Percentiles rank a stretch among this genome's conserved stretches.
phyloP scores from a whole-genome alignment of 768 basidiomycete species.

The Hebeloma cylindrosporum region DNA sequence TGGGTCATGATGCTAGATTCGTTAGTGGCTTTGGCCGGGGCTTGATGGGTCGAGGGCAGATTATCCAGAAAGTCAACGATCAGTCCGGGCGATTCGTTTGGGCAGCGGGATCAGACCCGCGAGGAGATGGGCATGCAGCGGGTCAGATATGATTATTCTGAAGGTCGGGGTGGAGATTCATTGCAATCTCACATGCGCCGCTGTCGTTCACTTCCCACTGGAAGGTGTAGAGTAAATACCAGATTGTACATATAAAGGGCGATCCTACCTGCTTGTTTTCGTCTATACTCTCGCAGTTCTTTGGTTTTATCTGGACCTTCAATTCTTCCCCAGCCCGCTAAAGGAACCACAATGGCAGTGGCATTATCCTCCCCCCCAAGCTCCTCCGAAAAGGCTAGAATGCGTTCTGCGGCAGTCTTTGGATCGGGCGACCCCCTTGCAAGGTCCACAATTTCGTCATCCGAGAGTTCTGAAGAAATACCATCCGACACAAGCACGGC shows the following conservation, averaged over 20 bases:
- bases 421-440: conserved; percentile 72
- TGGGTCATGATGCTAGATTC: conserved; percentile 83
- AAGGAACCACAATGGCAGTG: conserved; percentile 86
- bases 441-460: conserved; percentile 93
- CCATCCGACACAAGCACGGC: conserved; percentile 93
- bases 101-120: conserved; percentile 91
- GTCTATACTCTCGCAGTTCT: conserved; percentile 79
- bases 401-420: conserved; percentile 75
- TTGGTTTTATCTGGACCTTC: conserved; percentile 80
- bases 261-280: conserved; percentile 56
- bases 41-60: conserved; percentile 82
- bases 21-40: conserved; percentile 60
- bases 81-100: conserved; percentile 75
- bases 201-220: conserved; percentile 68
- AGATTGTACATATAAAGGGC: background rate
- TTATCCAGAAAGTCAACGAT: conserved; percentile 80
- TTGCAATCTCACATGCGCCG: conserved; percentile 52
- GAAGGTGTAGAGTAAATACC: conserved; percentile 4
- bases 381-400: conserved; percentile 86
- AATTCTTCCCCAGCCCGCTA: conserved; percentile 88
- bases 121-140: conserved; percentile 86
- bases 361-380: conserved; percentile 89
- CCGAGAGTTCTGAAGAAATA: conserved; percentile 85
- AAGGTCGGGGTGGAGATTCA: conserved; percentile 4
- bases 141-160: conserved; percentile 63